Base-by-base conservation (phyloP, 768 basidiomycete species). In the Chalciporus piperatus region DNA sequence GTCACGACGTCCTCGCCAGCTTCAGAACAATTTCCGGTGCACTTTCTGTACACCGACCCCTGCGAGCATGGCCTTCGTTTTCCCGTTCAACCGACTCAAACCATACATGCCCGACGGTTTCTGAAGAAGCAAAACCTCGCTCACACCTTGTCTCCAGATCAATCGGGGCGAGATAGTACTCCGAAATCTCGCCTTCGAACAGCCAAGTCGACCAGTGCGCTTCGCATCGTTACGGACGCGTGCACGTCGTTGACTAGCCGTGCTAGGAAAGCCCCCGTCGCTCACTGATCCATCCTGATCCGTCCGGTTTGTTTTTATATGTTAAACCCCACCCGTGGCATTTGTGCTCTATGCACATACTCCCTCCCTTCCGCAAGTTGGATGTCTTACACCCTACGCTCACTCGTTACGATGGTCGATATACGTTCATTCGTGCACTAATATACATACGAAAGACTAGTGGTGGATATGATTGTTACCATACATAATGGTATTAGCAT, bases 161-260 rank as follows among this genome's bases (percentile, higher is more conserved):
- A 2, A 20, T 49, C 10, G 23, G 27, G 25, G 52, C 19, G 1
- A 28, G 42, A 16, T 33, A 23, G 8, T 52, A 48, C 16, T 20
- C 54, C 20, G 45, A 51, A 35, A 35, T 43, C 25, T 13, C 30
- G 19, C 30, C 51, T 62, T 41, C 45, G 44, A 13, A 16, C 60
- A 23, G 39, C 53, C 5, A 54, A 55, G 22, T 51, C 59, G 4
- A 61, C 45, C 14, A 44, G 56, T 8, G 49, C 66, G 41, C 62
- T 70, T 47, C 67, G 62, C 22, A 50, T 56, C 17, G 44, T 68
- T 3, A 58, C 69, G 37, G 63, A 61, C 6, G 67, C 64, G 7
- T 70, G 49, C 14, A 45, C 57, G 25, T 50, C 59, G 22, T 51
- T 70, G 33, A 45, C 55, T 17, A 51, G 59, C 4, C 13, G 47